Evolutionary conservation across 805 yeast genomes (phyloP).

Genomic region (Kodamaea hsintzibuensis): DNA sequence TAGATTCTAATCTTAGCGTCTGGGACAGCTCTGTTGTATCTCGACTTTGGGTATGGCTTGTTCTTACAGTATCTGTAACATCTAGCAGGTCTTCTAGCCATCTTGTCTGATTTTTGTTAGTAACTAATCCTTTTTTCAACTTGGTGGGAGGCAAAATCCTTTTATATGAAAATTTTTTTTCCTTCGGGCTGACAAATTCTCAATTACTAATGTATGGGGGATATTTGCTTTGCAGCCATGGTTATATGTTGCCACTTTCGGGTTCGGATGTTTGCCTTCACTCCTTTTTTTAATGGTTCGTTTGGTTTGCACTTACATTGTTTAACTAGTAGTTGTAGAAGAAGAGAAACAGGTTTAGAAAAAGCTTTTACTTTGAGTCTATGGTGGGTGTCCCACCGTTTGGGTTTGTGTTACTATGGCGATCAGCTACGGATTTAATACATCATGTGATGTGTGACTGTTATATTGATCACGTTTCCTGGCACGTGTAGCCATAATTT

Average conservation of each 20-base stretch:
- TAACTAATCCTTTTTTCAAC: constrained; percentile 11
- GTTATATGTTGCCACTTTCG: not conserved
- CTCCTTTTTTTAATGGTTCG: not conserved
- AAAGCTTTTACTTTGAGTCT: not conserved
- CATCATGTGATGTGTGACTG: not conserved
- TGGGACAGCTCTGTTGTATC: constrained; percentile 99
- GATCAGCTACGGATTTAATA: no score
- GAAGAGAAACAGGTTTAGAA: not conserved
- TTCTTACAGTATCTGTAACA: constrained; percentile 99
- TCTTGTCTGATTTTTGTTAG: constrained; percentile 53
- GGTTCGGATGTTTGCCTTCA: not conserved
- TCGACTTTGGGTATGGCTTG: constrained; percentile 99
- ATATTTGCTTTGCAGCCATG: not conserved
- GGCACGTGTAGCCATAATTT: no score
- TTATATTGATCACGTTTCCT: no score
- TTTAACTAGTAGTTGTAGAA: constrained; percentile 1
- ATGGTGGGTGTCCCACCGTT: not conserved
- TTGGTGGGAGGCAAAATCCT: not conserved
- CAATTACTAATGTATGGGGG: constrained; percentile 1
- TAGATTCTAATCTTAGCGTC: constrained; percentile 99
- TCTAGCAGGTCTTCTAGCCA: constrained; percentile 99
- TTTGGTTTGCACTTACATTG: not conserved
- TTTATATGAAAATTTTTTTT: constrained; percentile 9
- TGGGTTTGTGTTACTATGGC: not conserved
- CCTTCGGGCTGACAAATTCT: constrained; percentile 7